These are phyloP conservation scores for Spergularia azorica DNA, from an alignment of 179 eudicot species.

Conservation along the genomic window DNA sequence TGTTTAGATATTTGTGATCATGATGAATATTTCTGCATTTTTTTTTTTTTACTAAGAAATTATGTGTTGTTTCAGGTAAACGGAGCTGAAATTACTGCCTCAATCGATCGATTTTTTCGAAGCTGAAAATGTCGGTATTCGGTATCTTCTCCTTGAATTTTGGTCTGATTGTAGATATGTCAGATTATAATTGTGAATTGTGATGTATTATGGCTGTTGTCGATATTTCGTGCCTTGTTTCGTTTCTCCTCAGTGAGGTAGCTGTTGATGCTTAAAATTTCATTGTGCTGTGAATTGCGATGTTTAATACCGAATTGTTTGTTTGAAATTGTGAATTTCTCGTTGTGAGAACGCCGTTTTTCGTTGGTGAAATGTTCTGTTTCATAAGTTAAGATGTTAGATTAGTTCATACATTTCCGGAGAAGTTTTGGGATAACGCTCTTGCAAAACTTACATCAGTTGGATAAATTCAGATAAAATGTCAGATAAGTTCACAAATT, in stretches of 20 bases:
- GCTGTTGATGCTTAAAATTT: not conserved
- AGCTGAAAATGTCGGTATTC: not conserved
- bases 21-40: slow-evolving; percentile 4
- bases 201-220: not conserved
- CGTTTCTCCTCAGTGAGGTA: not conserved
- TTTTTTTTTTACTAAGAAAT: not conserved
- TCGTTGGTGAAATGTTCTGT: not conserved
- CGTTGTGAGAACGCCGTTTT: too few species aligned
- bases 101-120: too few species aligned
- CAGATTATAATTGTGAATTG: not conserved
- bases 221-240: not conserved
- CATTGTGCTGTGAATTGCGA: not conserved
- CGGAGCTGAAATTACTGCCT: not conserved
- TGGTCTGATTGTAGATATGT: not conserved
- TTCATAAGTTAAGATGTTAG: not conserved
- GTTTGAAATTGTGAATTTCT: not conserved
- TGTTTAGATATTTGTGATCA: not conserved
- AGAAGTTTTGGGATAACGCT: too few species aligned
- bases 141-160: not conserved
- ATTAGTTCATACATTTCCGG: not conserved
- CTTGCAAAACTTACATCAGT: too few species aligned
- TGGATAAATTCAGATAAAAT: too few species aligned
- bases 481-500: too few species aligned
- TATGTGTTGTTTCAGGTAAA: not conserved
- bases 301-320: not conserved